These are phyloP conservation scores for Chlamydomonas schloesseri DNA, from an alignment of 139 green algal genomes.

Conservation along the genomic window DNA sequence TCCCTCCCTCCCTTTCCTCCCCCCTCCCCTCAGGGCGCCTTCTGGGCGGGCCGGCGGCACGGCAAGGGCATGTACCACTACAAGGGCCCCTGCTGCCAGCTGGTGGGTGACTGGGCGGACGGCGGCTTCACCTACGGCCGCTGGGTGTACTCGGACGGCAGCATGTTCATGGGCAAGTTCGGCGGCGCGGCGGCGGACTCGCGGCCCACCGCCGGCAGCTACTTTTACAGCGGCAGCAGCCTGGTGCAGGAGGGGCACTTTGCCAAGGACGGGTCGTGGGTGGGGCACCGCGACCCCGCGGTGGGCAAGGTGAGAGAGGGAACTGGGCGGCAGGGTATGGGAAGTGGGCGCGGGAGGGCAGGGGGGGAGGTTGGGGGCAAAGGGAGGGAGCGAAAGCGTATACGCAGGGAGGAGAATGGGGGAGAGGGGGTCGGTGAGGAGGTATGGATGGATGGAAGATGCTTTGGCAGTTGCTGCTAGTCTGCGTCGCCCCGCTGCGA, in stretches of 20 bases:
- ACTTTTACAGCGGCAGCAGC: slow-evolving; percentile 29
- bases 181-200: not conserved
- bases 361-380: too few species aligned
- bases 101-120: slow-evolving; percentile 61
- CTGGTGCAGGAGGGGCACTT: slow-evolving; percentile 46
- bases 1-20: not conserved
- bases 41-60: slow-evolving; percentile 60
- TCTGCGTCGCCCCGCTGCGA: too few species aligned
- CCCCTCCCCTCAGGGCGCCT: slow-evolving; percentile 48
- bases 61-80: slow-evolving; percentile 65
- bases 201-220: slow-evolving; percentile 16
- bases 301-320: slow-evolving; percentile 18
- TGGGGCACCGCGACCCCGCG: slow-evolving; percentile 19
- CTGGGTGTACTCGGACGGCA: slow-evolving; percentile 59
- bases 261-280: slow-evolving; percentile 28
- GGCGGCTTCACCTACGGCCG: slow-evolving; percentile 50
- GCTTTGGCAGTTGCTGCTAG: not conserved
- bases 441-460: too few species aligned
- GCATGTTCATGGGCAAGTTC: slow-evolving; percentile 61
- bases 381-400: too few species aligned
- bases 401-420: too few species aligned
- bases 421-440: too few species aligned
- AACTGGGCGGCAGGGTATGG: too few species aligned
- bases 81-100: slow-evolving; percentile 56
- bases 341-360: too few species aligned